Evolutionary conservation across 1,139 yeast species (phyloP).

Genomic region (Suhomyces chickasaworum): DNA sequence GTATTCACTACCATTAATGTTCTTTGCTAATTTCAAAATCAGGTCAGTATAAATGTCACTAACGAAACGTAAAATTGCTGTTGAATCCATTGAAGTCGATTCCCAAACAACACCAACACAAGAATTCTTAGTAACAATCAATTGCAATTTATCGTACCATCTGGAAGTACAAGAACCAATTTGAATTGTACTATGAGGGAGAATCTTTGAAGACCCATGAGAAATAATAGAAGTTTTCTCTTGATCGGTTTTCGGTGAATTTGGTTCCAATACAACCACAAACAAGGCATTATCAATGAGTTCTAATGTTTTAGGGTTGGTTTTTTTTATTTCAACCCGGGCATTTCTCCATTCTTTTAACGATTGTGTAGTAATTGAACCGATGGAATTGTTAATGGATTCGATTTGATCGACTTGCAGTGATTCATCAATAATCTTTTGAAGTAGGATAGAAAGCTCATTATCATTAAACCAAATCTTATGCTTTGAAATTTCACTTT

Average conservation of each 20-base stretch:
- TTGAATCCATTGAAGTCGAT: slow-evolving; percentile 77
- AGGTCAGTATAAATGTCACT: slow-evolving; percentile 78
- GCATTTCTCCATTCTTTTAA: slow-evolving; percentile 64
- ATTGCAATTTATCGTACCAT: slow-evolving; percentile 77
- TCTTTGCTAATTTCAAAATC: slow-evolving; percentile 67
- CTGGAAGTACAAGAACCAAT: slow-evolving; percentile 75
- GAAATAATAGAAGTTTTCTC: slow-evolving; percentile 53
- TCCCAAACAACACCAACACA: slow-evolving; percentile 79
- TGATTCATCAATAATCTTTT: slow-evolving; percentile 51
- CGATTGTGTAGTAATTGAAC: slow-evolving; percentile 70
- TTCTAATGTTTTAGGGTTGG: slow-evolving; percentile 47
- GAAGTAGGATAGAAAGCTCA: slow-evolving; percentile 55
- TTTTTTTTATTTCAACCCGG: slow-evolving; percentile 49
- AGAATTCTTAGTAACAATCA: slow-evolving; percentile 67
- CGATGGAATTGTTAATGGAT: slow-evolving; percentile 57
- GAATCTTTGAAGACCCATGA: slow-evolving; percentile 64
- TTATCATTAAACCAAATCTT: slow-evolving; percentile 53
- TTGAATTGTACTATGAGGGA: slow-evolving; percentile 58
- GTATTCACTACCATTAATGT: slow-evolving; percentile 70
- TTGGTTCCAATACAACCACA: slow-evolving; percentile 56
- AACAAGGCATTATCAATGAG: slow-evolving; percentile 65
- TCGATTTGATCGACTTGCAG: slow-evolving; percentile 39
- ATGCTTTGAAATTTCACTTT: slow-evolving; percentile 30
- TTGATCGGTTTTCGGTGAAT: slow-evolving; percentile 53
- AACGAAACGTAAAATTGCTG: slow-evolving; percentile 70